These are phyloP conservation scores for Vickermania ingenoplastis DNA, from an alignment of 208 protist genomes.

Conservation along the genomic window DNA sequence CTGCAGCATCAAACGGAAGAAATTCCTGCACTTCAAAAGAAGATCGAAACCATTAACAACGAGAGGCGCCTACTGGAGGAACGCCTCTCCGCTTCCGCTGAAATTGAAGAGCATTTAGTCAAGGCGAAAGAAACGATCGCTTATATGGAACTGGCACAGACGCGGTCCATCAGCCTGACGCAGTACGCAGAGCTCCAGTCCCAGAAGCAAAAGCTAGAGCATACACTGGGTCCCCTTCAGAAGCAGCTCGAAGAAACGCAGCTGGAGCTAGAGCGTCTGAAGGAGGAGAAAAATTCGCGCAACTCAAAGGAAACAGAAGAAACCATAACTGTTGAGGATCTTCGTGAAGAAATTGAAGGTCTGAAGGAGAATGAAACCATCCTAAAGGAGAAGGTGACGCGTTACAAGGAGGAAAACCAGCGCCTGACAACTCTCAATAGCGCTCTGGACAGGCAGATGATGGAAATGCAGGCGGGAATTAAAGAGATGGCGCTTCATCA, in stretches of 20 bases:
- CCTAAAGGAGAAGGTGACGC: conserved; percentile 38
- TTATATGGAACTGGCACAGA: conserved; percentile 80
- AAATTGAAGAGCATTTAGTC: conserved; percentile 64
- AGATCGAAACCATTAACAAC: conserved; percentile 31
- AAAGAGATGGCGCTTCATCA: conserved; percentile 75
- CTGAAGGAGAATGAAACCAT: conserved; percentile 50
- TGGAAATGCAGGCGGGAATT: conserved; percentile 78
- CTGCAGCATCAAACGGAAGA: conserved; percentile 38
- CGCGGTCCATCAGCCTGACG: conserved; percentile 65
- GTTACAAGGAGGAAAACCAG: conserved; percentile 44
- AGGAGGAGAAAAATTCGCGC: conserved; percentile 2
- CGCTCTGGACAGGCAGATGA: conserved; percentile 72
- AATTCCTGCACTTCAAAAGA: conserved; percentile 22
- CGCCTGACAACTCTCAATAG: conserved; percentile 48
- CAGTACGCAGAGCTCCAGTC: conserved; percentile 74
- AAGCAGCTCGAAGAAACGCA: conserved; percentile 54
- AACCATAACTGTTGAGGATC: conserved; percentile 41
- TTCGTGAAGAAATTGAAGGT: conserved; percentile 39
- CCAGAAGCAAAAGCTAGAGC: conserved; percentile 56
- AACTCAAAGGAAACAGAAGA: conserved; percentile 58
- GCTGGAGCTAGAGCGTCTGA: conserved; percentile 50
- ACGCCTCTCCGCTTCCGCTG: conserved; percentile 36
- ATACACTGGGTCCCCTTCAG: conserved; percentile 58
- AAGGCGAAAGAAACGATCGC: conserved; percentile 86
- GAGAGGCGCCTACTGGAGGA: conserved; percentile 49